A percentile compares a stretch with the other conserved stretches of the same genome.
Evolutionary conservation across 768 basidiomycete genomes (phyloP).

Genomic region (Suillus americanus): DNA sequence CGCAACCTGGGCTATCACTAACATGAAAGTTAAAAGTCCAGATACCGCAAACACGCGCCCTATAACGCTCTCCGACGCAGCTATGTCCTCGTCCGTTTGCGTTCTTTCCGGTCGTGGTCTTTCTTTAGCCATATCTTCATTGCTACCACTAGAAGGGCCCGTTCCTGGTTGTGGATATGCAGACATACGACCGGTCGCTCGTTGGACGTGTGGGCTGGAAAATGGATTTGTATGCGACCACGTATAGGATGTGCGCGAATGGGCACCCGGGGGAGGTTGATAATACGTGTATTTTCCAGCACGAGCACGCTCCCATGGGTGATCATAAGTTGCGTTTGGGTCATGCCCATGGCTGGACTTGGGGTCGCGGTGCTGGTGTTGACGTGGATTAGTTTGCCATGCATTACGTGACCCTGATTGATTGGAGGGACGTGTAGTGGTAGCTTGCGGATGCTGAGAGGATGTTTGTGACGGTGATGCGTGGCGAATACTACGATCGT

Average conservation of each 20-base stretch:
- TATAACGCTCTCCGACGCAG: conserved; percentile 23
- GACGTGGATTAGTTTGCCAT: conserved; percentile 23
- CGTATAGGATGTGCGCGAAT: conserved; percentile 1
- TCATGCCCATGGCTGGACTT: conserved; percentile 11
- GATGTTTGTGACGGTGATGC: conserved; percentile 5
- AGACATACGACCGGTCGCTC: conserved; percentile 23
- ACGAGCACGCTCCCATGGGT: conserved; percentile 12
- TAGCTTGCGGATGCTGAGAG: conserved; percentile 31
- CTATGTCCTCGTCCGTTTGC: conserved; percentile 22
- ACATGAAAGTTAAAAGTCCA: conserved; percentile 25
- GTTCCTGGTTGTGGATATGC: conserved; percentile 6
- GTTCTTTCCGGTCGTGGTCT: not conserved
- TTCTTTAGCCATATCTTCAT: not conserved
- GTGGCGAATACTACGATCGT: conserved; percentile 23
- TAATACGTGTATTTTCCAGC: conserved; percentile 1
- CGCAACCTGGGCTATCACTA: conserved; percentile 20
- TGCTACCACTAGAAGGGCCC: conserved; percentile 4
- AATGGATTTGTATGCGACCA: conserved; percentile 22
- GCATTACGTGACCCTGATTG: conserved; percentile 24
- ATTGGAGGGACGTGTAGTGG: conserved; percentile 25
- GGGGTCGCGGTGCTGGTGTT: conserved; percentile 11
- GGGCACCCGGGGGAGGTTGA: conserved; percentile 8
- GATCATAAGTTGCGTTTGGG: conserved; percentile 10
- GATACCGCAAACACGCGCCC: conserved; percentile 29
- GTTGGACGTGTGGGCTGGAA: conserved; percentile 24